These are phyloP conservation scores for Pholiota molesta DNA, from an alignment of 768 basidiomycete species.

Conservation along the genomic window DNA sequence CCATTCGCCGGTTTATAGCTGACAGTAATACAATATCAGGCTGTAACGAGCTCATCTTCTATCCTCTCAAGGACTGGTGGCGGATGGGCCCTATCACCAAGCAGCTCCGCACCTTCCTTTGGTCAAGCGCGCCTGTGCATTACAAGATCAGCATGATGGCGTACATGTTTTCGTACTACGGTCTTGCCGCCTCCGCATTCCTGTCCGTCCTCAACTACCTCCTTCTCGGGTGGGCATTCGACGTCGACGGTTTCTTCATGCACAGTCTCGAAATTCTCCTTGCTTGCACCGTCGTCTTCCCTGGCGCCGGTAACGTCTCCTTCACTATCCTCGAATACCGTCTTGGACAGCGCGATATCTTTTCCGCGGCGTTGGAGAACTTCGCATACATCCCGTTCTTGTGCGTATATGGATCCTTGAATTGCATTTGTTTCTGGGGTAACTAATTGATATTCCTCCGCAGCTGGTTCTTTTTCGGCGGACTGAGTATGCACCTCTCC, in stretches of 20 bases:
- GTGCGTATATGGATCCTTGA: slow-evolving; percentile 39
- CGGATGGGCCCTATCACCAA: slow-evolving; percentile 80
- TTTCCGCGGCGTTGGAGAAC: slow-evolving; percentile 59
- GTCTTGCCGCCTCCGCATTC: slow-evolving; percentile 63
- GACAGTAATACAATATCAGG: slow-evolving; percentile 34
- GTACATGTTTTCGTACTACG: slow-evolving; percentile 68
- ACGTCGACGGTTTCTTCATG: slow-evolving; percentile 72
- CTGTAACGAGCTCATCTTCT: slow-evolving; percentile 82
- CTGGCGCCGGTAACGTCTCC: slow-evolving; percentile 67
- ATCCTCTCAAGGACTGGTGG: slow-evolving; percentile 82
- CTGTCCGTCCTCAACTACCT: slow-evolving; percentile 74
- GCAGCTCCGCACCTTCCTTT: slow-evolving; percentile 75
- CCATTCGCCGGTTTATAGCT: neutral
- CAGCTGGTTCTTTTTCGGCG: slow-evolving; percentile 82
- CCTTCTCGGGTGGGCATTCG: slow-evolving; percentile 61
- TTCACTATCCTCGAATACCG: slow-evolving; percentile 74
- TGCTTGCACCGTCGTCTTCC: slow-evolving; percentile 72
- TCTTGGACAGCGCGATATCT: slow-evolving; percentile 56
- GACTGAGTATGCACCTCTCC: slow-evolving; percentile 70
- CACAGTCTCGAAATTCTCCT: slow-evolving; percentile 77
- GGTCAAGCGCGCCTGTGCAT: slow-evolving; percentile 77
- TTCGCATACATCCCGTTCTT: slow-evolving; percentile 75
- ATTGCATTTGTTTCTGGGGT: neutral
- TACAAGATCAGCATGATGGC: slow-evolving; percentile 84
- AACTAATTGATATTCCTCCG: neutral